Conservation (phyloP, 495 filamentous ascomycete genomes). For the Lophiotrema nucula region DNA sequence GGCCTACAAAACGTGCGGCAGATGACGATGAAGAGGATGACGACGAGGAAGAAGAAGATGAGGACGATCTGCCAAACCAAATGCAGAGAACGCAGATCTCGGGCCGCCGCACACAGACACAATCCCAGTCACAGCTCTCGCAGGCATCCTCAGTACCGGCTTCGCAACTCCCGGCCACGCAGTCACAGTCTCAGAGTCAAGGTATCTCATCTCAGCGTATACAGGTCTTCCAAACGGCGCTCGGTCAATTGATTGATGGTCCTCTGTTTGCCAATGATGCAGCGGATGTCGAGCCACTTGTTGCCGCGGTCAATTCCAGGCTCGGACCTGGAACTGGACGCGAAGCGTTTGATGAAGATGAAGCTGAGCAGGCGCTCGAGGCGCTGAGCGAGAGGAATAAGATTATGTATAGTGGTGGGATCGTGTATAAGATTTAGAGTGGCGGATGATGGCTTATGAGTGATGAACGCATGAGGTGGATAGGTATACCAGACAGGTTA, state of each 20-base stretch:
- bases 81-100: conserved; percentile 49
- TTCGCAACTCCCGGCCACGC: conserved; percentile 60
- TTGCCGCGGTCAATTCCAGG: conserved; percentile 75
- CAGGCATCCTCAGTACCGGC: conserved; percentile 67
- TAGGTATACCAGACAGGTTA: not conserved
- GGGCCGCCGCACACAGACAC: conserved; percentile 41
- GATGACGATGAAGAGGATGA: conserved; percentile 49
- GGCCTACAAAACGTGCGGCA: conserved; percentile 9
- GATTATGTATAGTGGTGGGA: conserved; percentile 78
- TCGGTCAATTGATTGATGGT: conserved; percentile 78
- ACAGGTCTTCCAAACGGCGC: conserved; percentile 68
- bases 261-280: conserved; percentile 77
- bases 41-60: conserved; percentile 54
- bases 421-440: conserved; percentile 51
- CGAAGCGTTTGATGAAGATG: conserved; percentile 60
- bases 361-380: conserved; percentile 74
- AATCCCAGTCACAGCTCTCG: conserved; percentile 56
- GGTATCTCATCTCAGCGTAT: conserved; percentile 64
- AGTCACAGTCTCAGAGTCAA: conserved; percentile 49
- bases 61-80: conserved; percentile 57
- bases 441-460: not conserved
- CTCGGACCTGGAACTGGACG: conserved; percentile 51
- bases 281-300: conserved; percentile 69
- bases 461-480: not conserved
- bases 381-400: conserved; percentile 80